These are phyloP conservation scores for Phytopythium oedochilum DNA, from an alignment of 352 stramenopile species.

Conservation along the genomic window DNA sequence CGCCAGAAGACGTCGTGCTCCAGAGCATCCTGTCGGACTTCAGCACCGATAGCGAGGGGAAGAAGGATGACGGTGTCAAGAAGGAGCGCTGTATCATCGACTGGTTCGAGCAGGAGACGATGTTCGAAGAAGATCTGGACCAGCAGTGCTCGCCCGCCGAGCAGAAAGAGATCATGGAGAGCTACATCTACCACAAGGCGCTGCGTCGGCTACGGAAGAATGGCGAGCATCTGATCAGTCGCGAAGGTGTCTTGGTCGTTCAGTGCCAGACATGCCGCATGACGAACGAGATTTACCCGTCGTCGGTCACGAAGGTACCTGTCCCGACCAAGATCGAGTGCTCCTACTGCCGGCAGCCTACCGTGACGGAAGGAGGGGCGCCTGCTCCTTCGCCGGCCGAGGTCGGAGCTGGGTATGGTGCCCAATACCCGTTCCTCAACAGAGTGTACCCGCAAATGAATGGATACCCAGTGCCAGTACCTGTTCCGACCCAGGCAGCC, in stretches of 20 bases:
- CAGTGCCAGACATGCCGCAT: conserved; percentile 50
- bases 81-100: conserved; percentile 54
- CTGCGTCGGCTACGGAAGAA: conserved; percentile 35
- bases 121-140: conserved; percentile 87
- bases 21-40: conserved; percentile 44
- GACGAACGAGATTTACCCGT: conserved; percentile 62
- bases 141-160: conserved; percentile 66
- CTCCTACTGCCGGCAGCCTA: conserved; percentile 47
- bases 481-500: no score
- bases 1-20: conserved; percentile 49
- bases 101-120: conserved; percentile 88
- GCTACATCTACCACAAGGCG: conserved; percentile 67
- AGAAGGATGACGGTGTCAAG: conserved; percentile 1
- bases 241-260: conserved; percentile 44
- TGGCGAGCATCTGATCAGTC: conserved; percentile 29
- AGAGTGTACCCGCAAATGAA: not conserved
- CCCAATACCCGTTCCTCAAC: not conserved
- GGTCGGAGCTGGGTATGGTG: not conserved
- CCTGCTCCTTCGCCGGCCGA: conserved; percentile 9
- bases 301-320: conserved; percentile 46
- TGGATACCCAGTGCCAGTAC: not conserved
- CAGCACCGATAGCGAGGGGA: conserved; percentile 13
- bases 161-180: conserved; percentile 72
- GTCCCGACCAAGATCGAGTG: conserved; percentile 66
- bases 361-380: conserved; percentile 29